Evolutionary conservation across 805 yeast species (phyloP).

Genomic region (Nakazawaea siamensis): DNA sequence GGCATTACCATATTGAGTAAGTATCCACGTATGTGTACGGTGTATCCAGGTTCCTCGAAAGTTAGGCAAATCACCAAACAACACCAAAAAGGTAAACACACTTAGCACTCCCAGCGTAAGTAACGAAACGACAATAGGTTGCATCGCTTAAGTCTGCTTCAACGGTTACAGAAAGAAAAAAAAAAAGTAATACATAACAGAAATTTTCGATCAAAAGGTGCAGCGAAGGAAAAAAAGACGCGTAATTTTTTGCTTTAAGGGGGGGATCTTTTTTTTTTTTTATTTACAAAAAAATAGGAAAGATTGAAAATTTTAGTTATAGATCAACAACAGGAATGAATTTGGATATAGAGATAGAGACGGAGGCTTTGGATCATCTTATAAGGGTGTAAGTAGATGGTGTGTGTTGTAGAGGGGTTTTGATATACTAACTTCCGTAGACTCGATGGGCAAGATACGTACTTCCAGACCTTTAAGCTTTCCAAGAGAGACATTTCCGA

Average conservation of each 20-base stretch:
- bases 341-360: conserved; percentile 5
- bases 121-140: conserved; percentile 1
- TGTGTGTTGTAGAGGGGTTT: background rate
- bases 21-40: background rate
- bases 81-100: conserved; percentile 20
- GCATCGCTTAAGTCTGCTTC: background rate
- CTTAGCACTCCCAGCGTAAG: conserved; percentile 10
- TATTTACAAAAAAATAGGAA: no score
- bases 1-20: background rate
- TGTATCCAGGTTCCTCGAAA: conserved; percentile 22
- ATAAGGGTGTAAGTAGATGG: conserved; percentile 3
- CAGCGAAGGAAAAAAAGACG: no score
- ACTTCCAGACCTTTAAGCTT: conserved; percentile 5
- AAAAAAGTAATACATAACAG: no score
- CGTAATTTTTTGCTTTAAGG: no score
- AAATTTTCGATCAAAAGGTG: no score
- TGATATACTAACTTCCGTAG: background rate
- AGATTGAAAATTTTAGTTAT: no score
- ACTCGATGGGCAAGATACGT: conserved; percentile 4
- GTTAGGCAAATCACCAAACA: conserved; percentile 43
- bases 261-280: no score
- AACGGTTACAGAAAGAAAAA: no score
- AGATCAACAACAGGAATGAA: no score
- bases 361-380: conserved; percentile 5
- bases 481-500: background rate